phyloP scores from a whole-genome alignment of 2,329 filamentous ascomycete genomes.

The Verticillium nubilum region DNA sequence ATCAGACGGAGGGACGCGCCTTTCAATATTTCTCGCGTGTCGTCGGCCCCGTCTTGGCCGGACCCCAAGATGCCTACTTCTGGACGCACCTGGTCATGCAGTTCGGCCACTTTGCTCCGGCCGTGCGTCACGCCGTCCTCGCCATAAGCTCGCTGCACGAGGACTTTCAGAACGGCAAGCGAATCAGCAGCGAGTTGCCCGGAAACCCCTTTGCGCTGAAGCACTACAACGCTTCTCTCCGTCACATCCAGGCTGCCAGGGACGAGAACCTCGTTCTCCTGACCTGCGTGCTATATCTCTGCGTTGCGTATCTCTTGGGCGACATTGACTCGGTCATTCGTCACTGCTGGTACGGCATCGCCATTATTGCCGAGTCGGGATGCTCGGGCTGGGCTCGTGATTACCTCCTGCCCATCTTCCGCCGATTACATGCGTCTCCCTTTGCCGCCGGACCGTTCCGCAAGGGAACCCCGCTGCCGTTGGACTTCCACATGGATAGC shows the following conservation, averaged over 20 bases:
- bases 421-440: neutral
- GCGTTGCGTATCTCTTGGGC: slow-evolving; percentile 47
- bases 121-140: slow-evolving; percentile 42
- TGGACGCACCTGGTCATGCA: slow-evolving; percentile 42
- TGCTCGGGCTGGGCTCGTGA: neutral
- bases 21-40: slow-evolving; percentile 9
- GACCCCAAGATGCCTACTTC: slow-evolving; percentile 21
- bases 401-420: neutral
- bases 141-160: slow-evolving; percentile 44
- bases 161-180: slow-evolving; percentile 9
- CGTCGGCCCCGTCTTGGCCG: slow-evolving; percentile 5
- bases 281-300: slow-evolving; percentile 45
- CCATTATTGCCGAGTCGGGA: slow-evolving; percentile 1
- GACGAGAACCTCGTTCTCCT: slow-evolving; percentile 27
- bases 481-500: neutral
- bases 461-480: neutral
- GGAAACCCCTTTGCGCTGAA: slow-evolving; percentile 14
- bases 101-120: slow-evolving; percentile 36
- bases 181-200: slow-evolving; percentile 4
- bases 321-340: slow-evolving; percentile 36
- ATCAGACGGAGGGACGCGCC: slow-evolving; percentile 11
- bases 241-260: slow-evolving; percentile 18
- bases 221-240: slow-evolving; percentile 20
- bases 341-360: slow-evolving; percentile 9
- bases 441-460: neutral